Conservation (phyloP, 2,329 filamentous ascomycete species). For the Parafenestella ontariensis region DNA sequence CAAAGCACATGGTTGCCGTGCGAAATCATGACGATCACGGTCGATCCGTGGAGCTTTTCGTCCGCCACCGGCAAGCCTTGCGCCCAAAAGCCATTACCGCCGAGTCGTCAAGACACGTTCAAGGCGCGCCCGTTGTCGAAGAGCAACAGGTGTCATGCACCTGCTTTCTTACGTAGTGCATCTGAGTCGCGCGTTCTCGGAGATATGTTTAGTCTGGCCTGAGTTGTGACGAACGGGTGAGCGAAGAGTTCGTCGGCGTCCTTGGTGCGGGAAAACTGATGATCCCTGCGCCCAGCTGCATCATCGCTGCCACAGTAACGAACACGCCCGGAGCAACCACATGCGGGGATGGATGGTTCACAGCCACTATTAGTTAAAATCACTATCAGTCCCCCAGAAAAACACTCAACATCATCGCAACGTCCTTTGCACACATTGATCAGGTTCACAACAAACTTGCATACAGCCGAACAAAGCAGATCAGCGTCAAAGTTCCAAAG, state of each 20-base stretch:
- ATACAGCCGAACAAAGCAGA: constrained; percentile 10
- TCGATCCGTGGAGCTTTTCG: constrained; percentile 10
- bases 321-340: constrained; percentile 19
- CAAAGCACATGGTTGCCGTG: background rate
- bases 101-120: constrained; percentile 4
- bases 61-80: constrained; percentile 3
- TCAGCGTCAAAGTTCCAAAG: constrained; percentile 9
- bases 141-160: constrained; percentile 10
- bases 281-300: constrained; percentile 18
- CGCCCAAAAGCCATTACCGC: background rate
- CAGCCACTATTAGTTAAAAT: background rate
- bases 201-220: background rate
- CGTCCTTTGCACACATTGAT: background rate
- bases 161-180: constrained; percentile 11
- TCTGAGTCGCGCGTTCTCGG: constrained; percentile 6
- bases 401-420: background rate
- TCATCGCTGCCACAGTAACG: constrained; percentile 22
- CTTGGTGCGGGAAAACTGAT: background rate
- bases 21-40: constrained; percentile 21
- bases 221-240: background rate
- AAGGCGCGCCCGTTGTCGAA: constrained; percentile 4
- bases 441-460: background rate
- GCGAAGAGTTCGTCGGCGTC: constrained; percentile 1
- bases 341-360: background rate
- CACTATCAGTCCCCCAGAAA: background rate